These are phyloP conservation scores for Mortierella sp. DNA, from an alignment of 371 early-diverging fungal genomes.

Conservation along the genomic window DNA sequence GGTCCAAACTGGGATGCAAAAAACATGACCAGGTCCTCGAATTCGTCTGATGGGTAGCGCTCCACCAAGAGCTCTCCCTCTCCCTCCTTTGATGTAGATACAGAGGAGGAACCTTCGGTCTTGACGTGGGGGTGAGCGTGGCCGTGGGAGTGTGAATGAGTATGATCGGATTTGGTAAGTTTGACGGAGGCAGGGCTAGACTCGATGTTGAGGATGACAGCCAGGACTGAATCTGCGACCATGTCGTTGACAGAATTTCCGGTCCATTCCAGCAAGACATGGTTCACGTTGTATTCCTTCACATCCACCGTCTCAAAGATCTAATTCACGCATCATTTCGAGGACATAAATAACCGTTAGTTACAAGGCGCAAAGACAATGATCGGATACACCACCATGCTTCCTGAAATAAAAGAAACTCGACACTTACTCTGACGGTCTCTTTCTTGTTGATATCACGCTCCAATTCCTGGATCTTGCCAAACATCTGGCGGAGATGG, in stretches of 20 bases:
- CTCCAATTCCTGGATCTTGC: conserved; percentile 65
- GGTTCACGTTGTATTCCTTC: conserved; percentile 65
- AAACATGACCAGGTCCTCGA: conserved; percentile 54
- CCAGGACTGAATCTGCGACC: conserved; percentile 95
- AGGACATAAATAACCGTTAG: not conserved
- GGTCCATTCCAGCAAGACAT: conserved; percentile 91
- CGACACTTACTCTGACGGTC: conserved; percentile 39
- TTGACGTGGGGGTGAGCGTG: conserved; percentile 28
- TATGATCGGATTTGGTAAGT: conserved; percentile 54
- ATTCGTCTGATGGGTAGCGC: conserved; percentile 39
- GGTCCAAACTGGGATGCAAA: conserved; percentile 52
- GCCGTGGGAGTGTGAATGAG: conserved; percentile 47
- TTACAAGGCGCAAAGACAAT: too few species aligned
- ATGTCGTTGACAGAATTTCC: conserved; percentile 94
- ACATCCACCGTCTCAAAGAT: conserved; percentile 88
- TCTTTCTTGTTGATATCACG: conserved; percentile 38
- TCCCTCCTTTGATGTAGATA: not conserved
- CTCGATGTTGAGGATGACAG: conserved; percentile 89
- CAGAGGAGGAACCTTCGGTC: not conserved
- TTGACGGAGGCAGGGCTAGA: conserved; percentile 94
- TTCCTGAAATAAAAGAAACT: not conserved
- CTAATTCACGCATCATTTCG: conserved; percentile 11
- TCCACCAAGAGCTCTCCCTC: conserved; percentile 27
- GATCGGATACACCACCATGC: too few species aligned
- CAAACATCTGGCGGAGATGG: conserved; percentile 96